A percentile compares a stretch with the other conserved stretches of the same genome.
Evolutionary conservation across 768 basidiomycete genomes (phyloP).

Genomic region (Tylopilus sp.): DNA sequence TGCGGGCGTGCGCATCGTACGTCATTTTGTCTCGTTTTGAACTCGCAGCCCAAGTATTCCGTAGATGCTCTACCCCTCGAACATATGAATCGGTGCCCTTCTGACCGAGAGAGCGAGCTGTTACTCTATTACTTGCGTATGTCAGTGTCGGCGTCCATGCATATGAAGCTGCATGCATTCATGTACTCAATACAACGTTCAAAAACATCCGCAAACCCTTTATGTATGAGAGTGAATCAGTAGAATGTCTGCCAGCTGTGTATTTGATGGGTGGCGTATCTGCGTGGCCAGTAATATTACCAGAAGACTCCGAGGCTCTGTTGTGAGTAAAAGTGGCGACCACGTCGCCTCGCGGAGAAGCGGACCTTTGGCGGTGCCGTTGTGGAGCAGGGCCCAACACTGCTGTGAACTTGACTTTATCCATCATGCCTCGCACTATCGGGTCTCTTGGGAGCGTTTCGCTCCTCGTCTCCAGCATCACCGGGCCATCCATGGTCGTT

Average conservation of each 20-base stretch:
- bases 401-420: not conserved
- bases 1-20: constrained; percentile 85
- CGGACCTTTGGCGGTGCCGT: no score
- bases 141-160: constrained; percentile 19
- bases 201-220: constrained; percentile 3
- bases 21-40: constrained; percentile 25
- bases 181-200: constrained; percentile 9
- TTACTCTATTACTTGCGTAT: constrained; percentile 21
- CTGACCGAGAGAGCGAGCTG: not conserved
- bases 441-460: constrained; percentile 22
- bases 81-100: constrained; percentile 48
- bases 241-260: not conserved
- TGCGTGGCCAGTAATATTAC: no score
- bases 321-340: no score
- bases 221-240: not conserved
- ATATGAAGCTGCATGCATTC: constrained; percentile 24
- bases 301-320: no score
- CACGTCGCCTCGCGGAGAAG: no score
- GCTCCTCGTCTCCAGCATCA: constrained; percentile 25
- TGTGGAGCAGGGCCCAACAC: no score
- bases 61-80: constrained; percentile 92
- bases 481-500: constrained; percentile 21
- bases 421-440: constrained; percentile 21
- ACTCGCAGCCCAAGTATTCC: not conserved
- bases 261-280: no score